phyloP scores from a whole-genome alignment of 2,329 filamentous ascomycete species.

The Aspergillus sp. region DNA sequence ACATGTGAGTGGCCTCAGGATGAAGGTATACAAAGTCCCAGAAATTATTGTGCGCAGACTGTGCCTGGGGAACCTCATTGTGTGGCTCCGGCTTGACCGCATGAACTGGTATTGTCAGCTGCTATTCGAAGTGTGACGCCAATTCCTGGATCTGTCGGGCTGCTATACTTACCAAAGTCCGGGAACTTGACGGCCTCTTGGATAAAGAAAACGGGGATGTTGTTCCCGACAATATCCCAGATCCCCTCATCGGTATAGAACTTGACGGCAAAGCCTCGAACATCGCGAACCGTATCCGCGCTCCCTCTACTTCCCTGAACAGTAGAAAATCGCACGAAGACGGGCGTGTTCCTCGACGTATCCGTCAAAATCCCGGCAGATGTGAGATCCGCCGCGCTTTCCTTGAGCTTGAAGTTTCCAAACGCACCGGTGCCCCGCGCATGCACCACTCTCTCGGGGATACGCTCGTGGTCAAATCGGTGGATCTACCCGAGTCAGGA shows the following conservation, averaged over 20 bases:
- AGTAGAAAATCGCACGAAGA: slow-evolving; percentile 66
- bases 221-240: slow-evolving; percentile 66
- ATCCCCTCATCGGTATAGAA: slow-evolving; percentile 69
- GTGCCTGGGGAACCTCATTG: slow-evolving; percentile 44
- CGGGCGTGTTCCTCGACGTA: slow-evolving; percentile 54
- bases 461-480: slow-evolving; percentile 68
- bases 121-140: not conserved
- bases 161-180: slow-evolving; percentile 42
- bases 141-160: not conserved
- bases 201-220: slow-evolving; percentile 67
- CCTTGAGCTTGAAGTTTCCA: slow-evolving; percentile 57
- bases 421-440: slow-evolving; percentile 58
- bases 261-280: slow-evolving; percentile 66
- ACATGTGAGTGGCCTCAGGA: slow-evolving; percentile 26
- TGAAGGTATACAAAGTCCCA: slow-evolving; percentile 33
- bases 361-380: slow-evolving; percentile 59
- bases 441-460: slow-evolving; percentile 61
- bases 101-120: slow-evolving; percentile 17
- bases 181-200: slow-evolving; percentile 69
- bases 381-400: slow-evolving; percentile 57
- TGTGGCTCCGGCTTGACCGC: slow-evolving; percentile 35
- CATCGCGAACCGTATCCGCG: slow-evolving; percentile 69
- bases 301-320: slow-evolving; percentile 63
- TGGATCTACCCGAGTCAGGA: slow-evolving; percentile 28
- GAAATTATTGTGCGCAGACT: slow-evolving; percentile 46